A percentile compares a stretch with the other conserved stretches of the same genome.
These are phyloP conservation scores for Cadophora malorum DNA, from an alignment of 2,329 filamentous ascomycete species.

Conservation along the genomic window DNA sequence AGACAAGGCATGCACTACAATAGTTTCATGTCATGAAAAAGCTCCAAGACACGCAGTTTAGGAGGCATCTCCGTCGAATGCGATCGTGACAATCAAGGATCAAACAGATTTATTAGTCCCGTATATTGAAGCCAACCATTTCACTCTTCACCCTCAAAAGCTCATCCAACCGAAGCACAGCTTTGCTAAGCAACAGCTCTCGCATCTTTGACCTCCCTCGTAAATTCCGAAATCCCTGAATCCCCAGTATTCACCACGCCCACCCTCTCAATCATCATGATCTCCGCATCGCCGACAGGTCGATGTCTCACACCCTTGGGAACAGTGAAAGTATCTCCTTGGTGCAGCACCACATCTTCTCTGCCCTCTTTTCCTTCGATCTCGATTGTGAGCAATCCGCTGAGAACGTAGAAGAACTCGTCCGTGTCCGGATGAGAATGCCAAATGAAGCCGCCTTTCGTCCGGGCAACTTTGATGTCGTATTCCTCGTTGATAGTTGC, in stretches of 20 bases:
- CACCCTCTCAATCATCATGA: slow-evolving; percentile 49
- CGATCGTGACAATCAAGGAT: background rate
- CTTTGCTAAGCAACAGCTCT: background rate
- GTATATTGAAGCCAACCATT: background rate
- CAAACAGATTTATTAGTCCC: background rate
- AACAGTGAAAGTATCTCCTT: slow-evolving; percentile 42
- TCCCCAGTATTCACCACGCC: slow-evolving; percentile 29
- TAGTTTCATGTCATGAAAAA: background rate
- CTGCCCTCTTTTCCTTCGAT: slow-evolving; percentile 45
- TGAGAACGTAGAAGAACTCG: slow-evolving; percentile 50
- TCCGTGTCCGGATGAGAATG: slow-evolving; percentile 51
- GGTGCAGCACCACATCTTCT: slow-evolving; percentile 26
- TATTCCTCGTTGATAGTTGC: slow-evolving; percentile 46
- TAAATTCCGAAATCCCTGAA: background rate
- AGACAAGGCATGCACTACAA: background rate
- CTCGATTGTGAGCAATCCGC: slow-evolving; percentile 47
- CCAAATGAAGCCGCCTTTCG: slow-evolving; percentile 50
- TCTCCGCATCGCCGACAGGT: slow-evolving; percentile 47
- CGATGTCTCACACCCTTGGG: slow-evolving; percentile 48
- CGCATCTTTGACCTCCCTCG: background rate
- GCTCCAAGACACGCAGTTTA: background rate
- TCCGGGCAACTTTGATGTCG: slow-evolving; percentile 51
- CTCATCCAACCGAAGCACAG: background rate
- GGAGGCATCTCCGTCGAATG: background rate
- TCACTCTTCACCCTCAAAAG: background rate